A percentile compares a stretch with the other conserved stretches of the same genome.
Conservation (phyloP, 768 basidiomycete species). For the Phylloporus sp. region DNA sequence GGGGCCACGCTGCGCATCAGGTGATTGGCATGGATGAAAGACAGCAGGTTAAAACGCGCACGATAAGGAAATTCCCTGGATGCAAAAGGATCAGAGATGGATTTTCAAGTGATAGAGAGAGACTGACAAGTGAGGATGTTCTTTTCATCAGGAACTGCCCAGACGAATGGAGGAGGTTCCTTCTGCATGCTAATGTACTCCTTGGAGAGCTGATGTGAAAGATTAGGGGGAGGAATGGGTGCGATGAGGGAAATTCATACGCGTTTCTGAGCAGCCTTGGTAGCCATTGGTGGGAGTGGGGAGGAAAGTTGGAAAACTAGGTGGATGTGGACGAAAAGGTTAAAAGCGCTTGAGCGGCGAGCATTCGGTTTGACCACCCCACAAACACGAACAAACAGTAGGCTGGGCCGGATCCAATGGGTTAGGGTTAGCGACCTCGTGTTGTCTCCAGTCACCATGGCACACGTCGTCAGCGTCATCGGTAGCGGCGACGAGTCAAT, state of each 20-base stretch:
- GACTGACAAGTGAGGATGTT: conserved; percentile 90
- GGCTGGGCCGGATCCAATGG: background rate
- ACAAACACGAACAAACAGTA: conserved; percentile 25
- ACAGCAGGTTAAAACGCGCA: conserved; percentile 34
- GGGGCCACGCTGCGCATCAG: conserved; percentile 68
- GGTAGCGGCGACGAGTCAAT: no score
- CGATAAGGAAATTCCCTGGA: conserved; percentile 95
- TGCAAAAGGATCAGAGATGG: conserved; percentile 7
- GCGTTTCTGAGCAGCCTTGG: conserved; percentile 83
- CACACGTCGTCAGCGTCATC: background rate
- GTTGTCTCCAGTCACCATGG: conserved; percentile 13
- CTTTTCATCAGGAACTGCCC: conserved; percentile 95
- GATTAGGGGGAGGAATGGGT: background rate
- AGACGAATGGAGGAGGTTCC: conserved; percentile 92
- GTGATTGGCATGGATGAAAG: conserved; percentile 6
- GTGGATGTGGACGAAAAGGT: conserved; percentile 23
- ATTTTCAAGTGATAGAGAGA: conserved; percentile 3
- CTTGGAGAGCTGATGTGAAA: conserved; percentile 57
- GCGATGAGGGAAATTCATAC: conserved; percentile 37
- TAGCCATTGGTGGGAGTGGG: conserved; percentile 51
- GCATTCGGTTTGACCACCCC: conserved; percentile 22
- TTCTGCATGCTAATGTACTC: conserved; percentile 91
- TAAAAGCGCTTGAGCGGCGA: conserved; percentile 22
- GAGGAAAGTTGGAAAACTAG: background rate
- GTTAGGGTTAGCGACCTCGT: conserved; percentile 19